Base-by-base conservation (phyloP, 2,329 filamentous ascomycete species). In the Shiraia bambusicola region DNA sequence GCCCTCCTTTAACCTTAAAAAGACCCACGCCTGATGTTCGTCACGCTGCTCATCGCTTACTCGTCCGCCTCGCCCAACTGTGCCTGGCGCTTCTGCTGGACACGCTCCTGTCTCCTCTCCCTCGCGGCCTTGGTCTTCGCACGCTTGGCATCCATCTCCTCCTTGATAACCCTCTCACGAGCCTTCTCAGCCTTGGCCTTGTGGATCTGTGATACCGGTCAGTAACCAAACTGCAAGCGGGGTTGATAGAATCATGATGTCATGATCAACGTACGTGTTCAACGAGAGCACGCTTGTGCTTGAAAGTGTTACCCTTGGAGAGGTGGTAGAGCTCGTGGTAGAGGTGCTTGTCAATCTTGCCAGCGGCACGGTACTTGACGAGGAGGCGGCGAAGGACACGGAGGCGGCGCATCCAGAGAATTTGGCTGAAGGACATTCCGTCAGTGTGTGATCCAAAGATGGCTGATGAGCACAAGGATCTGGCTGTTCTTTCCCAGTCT, bases 301-400 rank as follows among this genome's bases (percentile, higher is more conserved):
- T 98, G 88, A 98, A 98, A 76, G 93, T 92, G 87, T 98, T 98
- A 94, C 93, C 94, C 91, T 98, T 98, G 86, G 88, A 93, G 75
- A 95, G 82, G 79, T 96, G 93, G 85, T 98, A 98, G 65, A 98
- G 89, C 82, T 97, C 91, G 85, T 98, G 93, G 86, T 98, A 98
- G 54, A 98, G 90, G 84, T 98, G 93, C 87, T 98, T 98, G 82
- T 98, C 93, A 76, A 98, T 98, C 88, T 98, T 98, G 78, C 94
- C 94, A 71, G 87, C 88, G 76, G 92, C 92, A 78, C 93, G 93
- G 84, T 98, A 98, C 84, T 97, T 97, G 82, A 96, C 93, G 66
- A 98, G 83, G 53, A 98, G 88, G 75, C 93, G 93, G 75, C 93
- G 92, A 79, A 98, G 91, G 75, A 98, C 92, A 80, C 94, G 90